Conservation (phyloP, 2,329 filamentous ascomycete genomes). For the Aspergillus floridensis region DNA sequence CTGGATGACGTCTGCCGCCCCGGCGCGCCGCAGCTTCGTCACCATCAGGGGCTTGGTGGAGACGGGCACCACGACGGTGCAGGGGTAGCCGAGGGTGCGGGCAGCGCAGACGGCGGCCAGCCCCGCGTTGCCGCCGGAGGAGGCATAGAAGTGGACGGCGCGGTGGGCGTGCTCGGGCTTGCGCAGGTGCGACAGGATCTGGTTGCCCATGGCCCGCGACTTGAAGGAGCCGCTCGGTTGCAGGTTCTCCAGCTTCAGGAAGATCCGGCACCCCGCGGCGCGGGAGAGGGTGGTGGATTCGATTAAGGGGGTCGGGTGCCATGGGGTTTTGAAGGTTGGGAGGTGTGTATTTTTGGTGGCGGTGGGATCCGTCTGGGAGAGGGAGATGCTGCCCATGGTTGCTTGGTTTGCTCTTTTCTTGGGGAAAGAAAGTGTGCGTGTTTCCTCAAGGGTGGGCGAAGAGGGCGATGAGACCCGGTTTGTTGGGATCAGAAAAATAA, state of each 20-base stretch:
- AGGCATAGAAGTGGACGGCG: constrained; percentile 70
- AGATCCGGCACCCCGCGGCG: constrained; percentile 73
- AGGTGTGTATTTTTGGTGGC: background rate
- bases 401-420: background rate
- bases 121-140: constrained; percentile 79
- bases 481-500: background rate
- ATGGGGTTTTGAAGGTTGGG: constrained; percentile 49
- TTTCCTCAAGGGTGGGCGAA: background rate
- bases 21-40: constrained; percentile 65
- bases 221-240: constrained; percentile 88
- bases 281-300: constrained; percentile 65
- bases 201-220: constrained; percentile 70
- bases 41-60: constrained; percentile 68
- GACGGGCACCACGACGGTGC: constrained; percentile 72
- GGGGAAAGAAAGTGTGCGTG: too few species aligned
- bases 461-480: background rate
- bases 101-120: constrained; percentile 77
- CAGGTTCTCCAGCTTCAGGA: constrained; percentile 80
- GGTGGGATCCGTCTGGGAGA: constrained; percentile 17
- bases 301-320: constrained; percentile 70
- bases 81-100: constrained; percentile 59
- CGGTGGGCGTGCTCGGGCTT: constrained; percentile 42
- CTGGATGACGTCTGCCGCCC: constrained; percentile 64
- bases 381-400: constrained; percentile 39
- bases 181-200: constrained; percentile 57